Evolutionary conservation across 345 rosid species (phyloP).

Genomic region (Lenwebbia sp.): DNA sequence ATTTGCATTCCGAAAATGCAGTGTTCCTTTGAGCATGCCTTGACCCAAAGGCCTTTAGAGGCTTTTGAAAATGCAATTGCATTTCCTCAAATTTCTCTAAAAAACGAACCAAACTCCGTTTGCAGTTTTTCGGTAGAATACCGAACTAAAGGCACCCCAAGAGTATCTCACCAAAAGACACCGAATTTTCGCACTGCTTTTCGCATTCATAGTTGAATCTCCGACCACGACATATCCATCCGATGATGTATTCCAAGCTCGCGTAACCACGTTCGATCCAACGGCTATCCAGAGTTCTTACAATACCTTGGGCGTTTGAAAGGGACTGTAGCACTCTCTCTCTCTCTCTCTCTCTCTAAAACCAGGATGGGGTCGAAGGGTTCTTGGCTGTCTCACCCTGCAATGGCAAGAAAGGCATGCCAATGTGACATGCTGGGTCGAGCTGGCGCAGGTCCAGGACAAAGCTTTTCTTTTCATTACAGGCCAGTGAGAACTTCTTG

Average conservation of each 20-base stretch:
- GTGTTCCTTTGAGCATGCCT: no score
- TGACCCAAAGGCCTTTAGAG: no score
- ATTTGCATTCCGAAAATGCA: no score
- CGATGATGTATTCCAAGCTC: no score
- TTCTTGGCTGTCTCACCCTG: slow-evolving; percentile 18
- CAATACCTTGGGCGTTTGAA: slow-evolving; percentile 12
- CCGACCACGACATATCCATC: background rate
- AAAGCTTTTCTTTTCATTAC: background rate
- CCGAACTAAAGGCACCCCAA: no score
- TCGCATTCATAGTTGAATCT: background rate
- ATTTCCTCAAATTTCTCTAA: no score
- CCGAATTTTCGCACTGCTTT: background rate
- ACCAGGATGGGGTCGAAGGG: slow-evolving; percentile 6
- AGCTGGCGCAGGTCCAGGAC: slow-evolving; percentile 10
- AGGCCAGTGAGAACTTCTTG: background rate
- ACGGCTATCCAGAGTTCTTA: background rate
- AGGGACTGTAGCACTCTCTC: background rate
- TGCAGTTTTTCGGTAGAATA: no score
- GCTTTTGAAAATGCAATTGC: no score
- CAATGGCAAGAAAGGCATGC: slow-evolving; percentile 25
- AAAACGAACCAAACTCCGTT: no score
- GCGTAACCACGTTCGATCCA: background rate
- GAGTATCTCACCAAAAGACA: background rate
- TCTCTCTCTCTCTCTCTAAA: background rate
- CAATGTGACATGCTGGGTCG: slow-evolving; percentile 21